Evolutionary conservation across 345 rosid genomes (phyloP).

Genomic region (Aquilaria malaccensis): DNA sequence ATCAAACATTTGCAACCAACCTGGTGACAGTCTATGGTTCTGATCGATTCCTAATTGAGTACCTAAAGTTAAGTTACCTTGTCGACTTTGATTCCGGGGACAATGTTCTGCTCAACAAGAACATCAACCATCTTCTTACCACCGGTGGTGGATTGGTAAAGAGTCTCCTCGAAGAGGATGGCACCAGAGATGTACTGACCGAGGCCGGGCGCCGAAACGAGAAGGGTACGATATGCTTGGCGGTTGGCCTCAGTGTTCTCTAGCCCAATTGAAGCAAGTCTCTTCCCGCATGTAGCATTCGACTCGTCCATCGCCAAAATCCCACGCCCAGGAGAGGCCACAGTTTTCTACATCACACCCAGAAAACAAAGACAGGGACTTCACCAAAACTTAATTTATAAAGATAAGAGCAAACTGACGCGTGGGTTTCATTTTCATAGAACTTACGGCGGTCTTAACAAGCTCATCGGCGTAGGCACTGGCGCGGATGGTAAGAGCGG

Average conservation of each 20-base stretch:
- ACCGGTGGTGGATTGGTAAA: constrained; percentile 81
- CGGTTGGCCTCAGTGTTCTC: constrained; percentile 98
- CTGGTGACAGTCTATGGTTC: background rate
- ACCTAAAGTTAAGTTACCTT: constrained; percentile 40
- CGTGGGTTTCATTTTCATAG: background rate
- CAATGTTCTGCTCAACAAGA: constrained; percentile 79
- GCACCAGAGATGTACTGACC: constrained; percentile 89
- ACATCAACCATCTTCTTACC: constrained; percentile 94
- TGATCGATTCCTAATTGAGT: background rate
- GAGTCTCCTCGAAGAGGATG: constrained; percentile 94
- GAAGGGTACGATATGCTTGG: constrained; percentile 89
- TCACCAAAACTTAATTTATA: background rate
- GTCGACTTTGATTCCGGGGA: constrained; percentile 97
- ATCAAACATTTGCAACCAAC: constrained; percentile 5
- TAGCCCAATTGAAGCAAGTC: constrained; percentile 85
- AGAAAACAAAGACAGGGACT: background rate
- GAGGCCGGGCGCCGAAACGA: constrained; percentile 75
- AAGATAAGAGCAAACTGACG: background rate
- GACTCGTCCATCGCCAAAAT: constrained; percentile 99
- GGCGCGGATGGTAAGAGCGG: constrained; percentile 54
- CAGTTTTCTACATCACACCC: constrained; percentile 50
- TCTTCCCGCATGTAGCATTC: constrained; percentile 94
- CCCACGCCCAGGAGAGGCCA: constrained; percentile 97
- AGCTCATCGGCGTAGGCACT: constrained; percentile 93
- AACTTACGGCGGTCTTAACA: constrained; percentile 84